Conservation (phyloP, 1,284 basidiomycete genomes). For the Stygiomarasmius scandens region DNA sequence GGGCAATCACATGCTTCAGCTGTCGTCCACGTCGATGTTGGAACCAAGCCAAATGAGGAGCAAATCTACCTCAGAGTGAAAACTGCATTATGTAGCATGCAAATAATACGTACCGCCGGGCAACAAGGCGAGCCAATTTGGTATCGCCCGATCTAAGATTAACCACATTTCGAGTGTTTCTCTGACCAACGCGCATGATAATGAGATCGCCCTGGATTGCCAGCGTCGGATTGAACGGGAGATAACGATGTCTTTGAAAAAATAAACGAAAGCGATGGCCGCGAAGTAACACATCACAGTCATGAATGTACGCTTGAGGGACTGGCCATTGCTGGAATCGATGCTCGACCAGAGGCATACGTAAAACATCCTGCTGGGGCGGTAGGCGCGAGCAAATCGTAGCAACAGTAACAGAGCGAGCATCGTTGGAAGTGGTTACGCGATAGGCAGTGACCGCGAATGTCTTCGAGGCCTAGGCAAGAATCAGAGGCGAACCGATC, state of each 20-base stretch:
- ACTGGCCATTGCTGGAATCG: not conserved
- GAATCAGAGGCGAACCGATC: too few species aligned
- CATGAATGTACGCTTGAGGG: slow-evolving; percentile 2
- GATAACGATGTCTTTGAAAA: not conserved
- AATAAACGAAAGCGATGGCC: not conserved
- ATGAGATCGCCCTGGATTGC: not conserved
- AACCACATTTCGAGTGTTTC: not conserved
- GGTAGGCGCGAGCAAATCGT: not conserved
- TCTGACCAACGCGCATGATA: not conserved
- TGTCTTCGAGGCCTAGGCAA: too few species aligned
- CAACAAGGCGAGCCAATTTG: not conserved
- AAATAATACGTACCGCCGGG: not conserved
- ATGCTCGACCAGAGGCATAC: slow-evolving; percentile 2
- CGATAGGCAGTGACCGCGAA: too few species aligned
- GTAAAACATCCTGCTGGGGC: not conserved
- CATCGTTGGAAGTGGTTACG: too few species aligned
- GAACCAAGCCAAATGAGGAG: slow-evolving; percentile 1
- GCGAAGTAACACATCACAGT: not conserved
- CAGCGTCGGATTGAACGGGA: not conserved
- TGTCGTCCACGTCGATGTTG: not conserved
- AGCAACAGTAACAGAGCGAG: too few species aligned
- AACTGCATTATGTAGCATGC: too few species aligned
- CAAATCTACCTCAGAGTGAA: not conserved
- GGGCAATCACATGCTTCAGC: not conserved
- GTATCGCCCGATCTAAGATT: not conserved